Evolutionary conservation across 768 basidiomycete species (phyloP).

Genomic region (Hypholoma fasciculare): DNA sequence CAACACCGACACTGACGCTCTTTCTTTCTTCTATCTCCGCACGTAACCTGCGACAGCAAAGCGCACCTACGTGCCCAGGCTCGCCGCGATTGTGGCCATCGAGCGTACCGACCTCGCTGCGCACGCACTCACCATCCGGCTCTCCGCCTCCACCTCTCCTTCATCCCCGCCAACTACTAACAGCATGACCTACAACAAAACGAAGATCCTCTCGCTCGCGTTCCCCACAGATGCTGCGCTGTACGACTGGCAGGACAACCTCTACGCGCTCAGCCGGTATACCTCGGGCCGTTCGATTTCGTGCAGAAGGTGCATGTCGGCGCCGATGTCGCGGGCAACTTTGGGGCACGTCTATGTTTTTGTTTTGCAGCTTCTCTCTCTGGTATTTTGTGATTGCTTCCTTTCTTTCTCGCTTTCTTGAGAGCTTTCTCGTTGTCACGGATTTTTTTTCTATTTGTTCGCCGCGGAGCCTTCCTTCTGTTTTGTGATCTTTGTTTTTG

Average conservation of each 20-base stretch:
- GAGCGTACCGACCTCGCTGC: constrained; percentile 39
- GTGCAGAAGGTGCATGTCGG: constrained; percentile 42
- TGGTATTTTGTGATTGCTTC: too few species aligned
- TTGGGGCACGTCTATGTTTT: constrained; percentile 32
- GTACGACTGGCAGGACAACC: constrained; percentile 48
- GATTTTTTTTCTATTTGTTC: too few species aligned
- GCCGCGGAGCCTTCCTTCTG: too few species aligned
- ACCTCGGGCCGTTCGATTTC: constrained; percentile 36
- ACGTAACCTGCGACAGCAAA: constrained; percentile 19
- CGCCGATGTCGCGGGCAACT: constrained; percentile 29
- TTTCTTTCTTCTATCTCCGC: too few species aligned
- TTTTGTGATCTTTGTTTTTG: too few species aligned
- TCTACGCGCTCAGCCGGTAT: constrained; percentile 34
- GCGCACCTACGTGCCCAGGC: constrained; percentile 26
- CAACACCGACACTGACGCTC: not conserved
- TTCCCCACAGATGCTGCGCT: constrained; percentile 39
- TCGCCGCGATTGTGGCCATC: constrained; percentile 35
- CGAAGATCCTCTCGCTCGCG: constrained; percentile 29
- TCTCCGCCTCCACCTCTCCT: constrained; percentile 18
- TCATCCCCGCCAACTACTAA: too few species aligned
- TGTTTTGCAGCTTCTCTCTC: too few species aligned
- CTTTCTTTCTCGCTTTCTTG: too few species aligned
- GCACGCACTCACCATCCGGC: constrained; percentile 33
- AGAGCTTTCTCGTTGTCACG: too few species aligned
- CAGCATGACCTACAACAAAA: too few species aligned